A percentile compares a stretch with the other conserved stretches of the same genome.
Conservation (phyloP, 805 yeast species). For the Metahyphopichia silvanorum region DNA sequence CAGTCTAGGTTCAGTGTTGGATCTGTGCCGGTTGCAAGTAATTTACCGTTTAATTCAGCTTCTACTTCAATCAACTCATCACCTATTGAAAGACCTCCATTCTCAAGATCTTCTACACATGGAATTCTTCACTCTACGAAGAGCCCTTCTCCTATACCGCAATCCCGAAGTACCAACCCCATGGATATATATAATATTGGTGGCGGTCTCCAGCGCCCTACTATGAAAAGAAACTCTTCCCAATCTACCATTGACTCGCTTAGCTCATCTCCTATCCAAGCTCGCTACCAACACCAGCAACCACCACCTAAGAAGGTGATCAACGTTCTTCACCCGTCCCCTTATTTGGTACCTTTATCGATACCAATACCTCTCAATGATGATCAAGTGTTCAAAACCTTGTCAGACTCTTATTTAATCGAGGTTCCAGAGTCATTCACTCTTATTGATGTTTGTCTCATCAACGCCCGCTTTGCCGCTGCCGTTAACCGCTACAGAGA, state of each 20-base stretch:
- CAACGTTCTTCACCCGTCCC: constrained; percentile 20
- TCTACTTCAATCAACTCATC: constrained; percentile 10
- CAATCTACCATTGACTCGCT: constrained; percentile 33
- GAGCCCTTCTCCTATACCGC: constrained; percentile 19
- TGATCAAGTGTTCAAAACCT: constrained; percentile 40
- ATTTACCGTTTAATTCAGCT: constrained; percentile 2
- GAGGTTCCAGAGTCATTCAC: constrained; percentile 47
- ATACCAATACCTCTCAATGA: constrained; percentile 44
- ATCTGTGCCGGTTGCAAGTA: constrained; percentile 13
- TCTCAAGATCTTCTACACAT: constrained; percentile 17
- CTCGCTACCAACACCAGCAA: constrained; percentile 5
- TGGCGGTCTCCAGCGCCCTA: constrained; percentile 17
- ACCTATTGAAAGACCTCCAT: constrained; percentile 17
- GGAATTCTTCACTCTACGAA: constrained; percentile 12
- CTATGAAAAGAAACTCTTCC: constrained; percentile 29
- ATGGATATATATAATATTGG: constrained; percentile 2
- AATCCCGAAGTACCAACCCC: constrained; percentile 1
- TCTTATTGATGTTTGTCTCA: constrained; percentile 51
- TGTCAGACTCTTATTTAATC: constrained; percentile 48
- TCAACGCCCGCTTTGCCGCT: constrained; percentile 56
- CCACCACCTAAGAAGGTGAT: constrained; percentile 4
- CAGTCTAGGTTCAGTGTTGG: constrained; percentile 6
- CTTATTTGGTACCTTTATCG: constrained; percentile 39
- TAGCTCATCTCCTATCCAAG: constrained; percentile 11
- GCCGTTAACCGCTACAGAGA: constrained; percentile 50